A percentile compares a stretch with the other conserved stretches of the same genome.
phyloP scores from a whole-genome alignment of 2,329 filamentous ascomycete species.

The Diaporthe vexans region DNA sequence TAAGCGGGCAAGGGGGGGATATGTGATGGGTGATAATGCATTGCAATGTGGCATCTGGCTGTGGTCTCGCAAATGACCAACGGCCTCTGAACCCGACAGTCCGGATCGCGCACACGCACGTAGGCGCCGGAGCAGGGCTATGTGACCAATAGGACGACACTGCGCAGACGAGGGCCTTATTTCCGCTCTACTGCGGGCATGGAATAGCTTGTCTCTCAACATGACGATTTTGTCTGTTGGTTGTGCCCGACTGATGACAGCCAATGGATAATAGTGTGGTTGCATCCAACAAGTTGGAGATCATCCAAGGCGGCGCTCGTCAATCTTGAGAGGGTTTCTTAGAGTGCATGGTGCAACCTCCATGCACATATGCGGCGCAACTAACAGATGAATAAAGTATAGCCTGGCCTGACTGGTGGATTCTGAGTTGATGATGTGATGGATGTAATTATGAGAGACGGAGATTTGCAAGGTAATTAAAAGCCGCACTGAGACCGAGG shows the following conservation, averaged over 20 bases:
- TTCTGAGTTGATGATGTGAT: neutral
- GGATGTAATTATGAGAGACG: neutral
- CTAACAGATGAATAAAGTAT: neutral
- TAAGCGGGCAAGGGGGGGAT: conserved; percentile 23
- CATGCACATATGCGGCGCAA: neutral
- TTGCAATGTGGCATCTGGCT: neutral
- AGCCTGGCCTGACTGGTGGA: neutral
- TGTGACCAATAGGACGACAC: conserved; percentile 8
- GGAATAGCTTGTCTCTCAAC: neutral
- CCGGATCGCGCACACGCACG: conserved; percentile 2
- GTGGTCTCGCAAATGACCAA: conserved; percentile 11
- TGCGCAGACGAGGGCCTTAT: neutral
- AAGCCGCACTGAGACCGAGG: neutral
- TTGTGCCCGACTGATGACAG: conserved; percentile 11
- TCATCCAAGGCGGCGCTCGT: neutral
- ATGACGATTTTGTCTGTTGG: conserved; percentile 34
- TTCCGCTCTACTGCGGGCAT: neutral
- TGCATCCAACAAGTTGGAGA: conserved; percentile 9
- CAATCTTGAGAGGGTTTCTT: neutral
- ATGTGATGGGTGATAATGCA: neutral
- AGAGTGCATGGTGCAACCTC: neutral
- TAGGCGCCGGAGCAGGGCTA: conserved; percentile 25
- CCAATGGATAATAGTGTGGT: conserved; percentile 30
- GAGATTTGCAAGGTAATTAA: neutral
- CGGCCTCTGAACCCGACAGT: conserved; percentile 21